phyloP scores from a whole-genome alignment of 352 stramenopile species.

The Pythium myriotylum region DNA sequence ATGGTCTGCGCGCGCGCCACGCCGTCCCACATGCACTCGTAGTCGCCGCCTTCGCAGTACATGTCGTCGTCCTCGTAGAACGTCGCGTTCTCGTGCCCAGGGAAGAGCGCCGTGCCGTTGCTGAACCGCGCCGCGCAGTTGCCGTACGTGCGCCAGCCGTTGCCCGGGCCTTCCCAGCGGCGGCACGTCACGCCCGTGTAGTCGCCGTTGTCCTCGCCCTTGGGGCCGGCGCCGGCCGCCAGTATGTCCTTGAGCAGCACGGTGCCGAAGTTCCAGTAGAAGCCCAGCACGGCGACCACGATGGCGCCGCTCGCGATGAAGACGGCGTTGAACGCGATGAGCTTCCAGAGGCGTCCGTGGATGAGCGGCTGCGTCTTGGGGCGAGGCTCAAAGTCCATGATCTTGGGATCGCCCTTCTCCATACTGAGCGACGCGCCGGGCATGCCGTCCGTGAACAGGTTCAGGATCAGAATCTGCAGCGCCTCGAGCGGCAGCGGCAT shows the following conservation, averaged over 20 bases:
- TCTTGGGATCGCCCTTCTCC: constrained; percentile 66
- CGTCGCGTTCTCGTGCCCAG: constrained; percentile 31
- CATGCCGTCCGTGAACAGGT: constrained; percentile 97
- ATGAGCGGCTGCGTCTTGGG: constrained; percentile 58
- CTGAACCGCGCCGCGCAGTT: constrained; percentile 50
- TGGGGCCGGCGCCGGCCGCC: constrained; percentile 40
- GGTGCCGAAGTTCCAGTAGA: constrained; percentile 76
- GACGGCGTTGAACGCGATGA: constrained; percentile 59
- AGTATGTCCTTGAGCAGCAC: constrained; percentile 62
- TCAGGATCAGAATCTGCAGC: constrained; percentile 99
- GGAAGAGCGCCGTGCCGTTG: constrained; percentile 57
- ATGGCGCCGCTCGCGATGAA: constrained; percentile 50
- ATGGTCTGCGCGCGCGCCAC: constrained; percentile 72
- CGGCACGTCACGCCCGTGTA: constrained; percentile 60
- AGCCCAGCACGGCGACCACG: constrained; percentile 52
- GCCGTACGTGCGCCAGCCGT: constrained; percentile 54
- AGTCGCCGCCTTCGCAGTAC: constrained; percentile 62
- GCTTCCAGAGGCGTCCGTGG: constrained; percentile 62
- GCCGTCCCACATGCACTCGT: constrained; percentile 62
- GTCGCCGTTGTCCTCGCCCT: constrained; percentile 42
- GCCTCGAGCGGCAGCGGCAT: constrained; percentile 90
- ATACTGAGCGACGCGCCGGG: constrained; percentile 72
- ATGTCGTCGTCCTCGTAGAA: constrained; percentile 40
- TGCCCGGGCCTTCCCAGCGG: constrained; percentile 45
- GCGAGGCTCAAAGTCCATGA: constrained; percentile 63